Base-by-base conservation (phyloP, 371 early-diverging fungal genomes). In the Syncephalis plumigaleata region DNA sequence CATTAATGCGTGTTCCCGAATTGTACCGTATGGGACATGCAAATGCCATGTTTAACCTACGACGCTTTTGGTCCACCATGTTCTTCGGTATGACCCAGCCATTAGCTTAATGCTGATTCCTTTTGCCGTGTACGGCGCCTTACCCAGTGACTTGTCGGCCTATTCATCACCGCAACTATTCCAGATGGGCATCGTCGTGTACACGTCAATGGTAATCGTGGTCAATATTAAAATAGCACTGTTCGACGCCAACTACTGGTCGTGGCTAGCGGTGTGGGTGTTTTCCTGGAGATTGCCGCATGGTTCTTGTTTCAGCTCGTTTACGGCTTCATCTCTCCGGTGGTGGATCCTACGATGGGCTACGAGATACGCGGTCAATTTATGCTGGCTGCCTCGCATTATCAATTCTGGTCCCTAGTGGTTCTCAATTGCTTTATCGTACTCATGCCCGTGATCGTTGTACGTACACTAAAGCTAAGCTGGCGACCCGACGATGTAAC, bases 1-100 rank as follows among this genome's bases (percentile, higher is more conserved):
- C 74, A 39, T 56, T 88, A 27, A 55, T 77, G 51, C 64, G 66
- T 17, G 73, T 77, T 40, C 88, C 90, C 0, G 79, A 85, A 52
- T 57, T 83, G 49, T 90, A 88, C 56, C 66, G 61, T 9, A 56
- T 62, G 37, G 81, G 80, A 22, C 79, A 74, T 52, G 57, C 56
- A 13, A 56, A 64, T 46, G 61, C 60, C 36, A 74, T 75, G 15
- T 84, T 78, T 64, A 76, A 78, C 53, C 49, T 68, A 42, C 21
- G 47, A n/a, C 60, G 70, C 1, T 79, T 79, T 53, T 67, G 64
- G 57, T 48, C 58, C 5, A 77, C 77, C 74, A 70, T 78, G 49
- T 22, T 62, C n/a, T 78, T 71, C 43, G 73, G 73, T 0, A 61
- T 76, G 27, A 61, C 65, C 58, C 80, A 84, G 49, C 68, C 81